A percentile compares a stretch with the other conserved stretches of the same genome.
Conservation (phyloP, 495 filamentous ascomycete species). For the Astrothelium macrocarpum region DNA sequence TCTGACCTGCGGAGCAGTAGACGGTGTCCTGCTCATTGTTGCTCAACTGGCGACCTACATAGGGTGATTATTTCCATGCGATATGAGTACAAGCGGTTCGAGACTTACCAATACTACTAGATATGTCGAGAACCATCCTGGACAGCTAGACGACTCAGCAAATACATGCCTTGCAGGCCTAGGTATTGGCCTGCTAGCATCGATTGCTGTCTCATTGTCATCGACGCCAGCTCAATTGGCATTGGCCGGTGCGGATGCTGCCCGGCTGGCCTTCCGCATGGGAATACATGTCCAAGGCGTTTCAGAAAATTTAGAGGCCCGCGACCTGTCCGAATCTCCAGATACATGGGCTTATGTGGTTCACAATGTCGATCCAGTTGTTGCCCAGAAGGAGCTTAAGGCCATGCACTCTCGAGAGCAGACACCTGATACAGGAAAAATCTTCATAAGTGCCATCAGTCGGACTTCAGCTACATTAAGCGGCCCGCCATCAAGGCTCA, state of each 20-base stretch:
- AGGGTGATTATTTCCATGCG: conserved; percentile 27
- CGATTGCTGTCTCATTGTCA: conserved; percentile 33
- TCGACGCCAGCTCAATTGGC: conserved; percentile 25
- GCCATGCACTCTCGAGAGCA: conserved; percentile 19
- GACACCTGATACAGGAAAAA: conserved; percentile 21
- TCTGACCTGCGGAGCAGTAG: conserved; percentile 31
- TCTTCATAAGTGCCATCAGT: conserved; percentile 35
- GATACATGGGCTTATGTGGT: conserved; percentile 26
- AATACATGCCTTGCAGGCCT: conserved; percentile 31
- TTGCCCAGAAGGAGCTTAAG: conserved; percentile 33
- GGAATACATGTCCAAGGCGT: conserved; percentile 31
- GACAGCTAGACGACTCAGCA: no score
- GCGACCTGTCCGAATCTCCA: conserved; percentile 25
- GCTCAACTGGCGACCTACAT: conserved; percentile 34
- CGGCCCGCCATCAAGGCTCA: conserved; percentile 37
- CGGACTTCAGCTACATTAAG: conserved; percentile 34
- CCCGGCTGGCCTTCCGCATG: conserved; percentile 34
- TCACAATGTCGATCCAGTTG: no score
- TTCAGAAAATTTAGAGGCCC: conserved; percentile 30
- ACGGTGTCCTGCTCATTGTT: conserved; percentile 32
- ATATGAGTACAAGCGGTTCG: conserved; percentile 4
- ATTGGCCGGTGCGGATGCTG: conserved; percentile 25
- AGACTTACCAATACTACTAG: no score
- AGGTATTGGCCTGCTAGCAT: conserved; percentile 34
- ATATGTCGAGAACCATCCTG: conserved; percentile 9